These are phyloP conservation scores for Syncephalis fuscata DNA, from an alignment of 371 early-diverging fungal species.

Conservation along the genomic window DNA sequence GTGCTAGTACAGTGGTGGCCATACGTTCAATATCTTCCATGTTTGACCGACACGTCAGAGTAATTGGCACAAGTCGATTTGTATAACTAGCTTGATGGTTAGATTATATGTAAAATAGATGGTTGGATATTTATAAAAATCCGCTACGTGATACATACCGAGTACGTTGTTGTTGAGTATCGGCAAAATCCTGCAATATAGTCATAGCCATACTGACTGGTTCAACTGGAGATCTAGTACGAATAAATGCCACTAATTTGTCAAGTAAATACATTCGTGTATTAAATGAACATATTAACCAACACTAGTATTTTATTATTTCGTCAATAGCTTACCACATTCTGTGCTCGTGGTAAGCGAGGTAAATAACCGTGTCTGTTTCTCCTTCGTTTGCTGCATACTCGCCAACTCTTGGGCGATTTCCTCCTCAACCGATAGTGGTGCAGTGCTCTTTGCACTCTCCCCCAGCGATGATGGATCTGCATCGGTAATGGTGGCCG, in stretches of 20 bases:
- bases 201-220: constrained; percentile 37
- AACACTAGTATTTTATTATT: constrained; percentile 1
- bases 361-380: constrained; percentile 11
- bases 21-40: constrained; percentile 31
- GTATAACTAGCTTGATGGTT: constrained; percentile 17
- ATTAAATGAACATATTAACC: too few relatives aligned
- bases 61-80: constrained; percentile 42
- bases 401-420: constrained; percentile 44
- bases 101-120: not conserved
- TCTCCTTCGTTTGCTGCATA: constrained; percentile 23
- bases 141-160: constrained; percentile 19
- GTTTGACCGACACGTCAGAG: constrained; percentile 35
- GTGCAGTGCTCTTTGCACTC: constrained; percentile 10
- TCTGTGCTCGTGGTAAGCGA: constrained; percentile 9
- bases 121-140: not conserved
- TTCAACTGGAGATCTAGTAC: constrained; percentile 25
- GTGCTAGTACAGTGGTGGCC: constrained; percentile 28
- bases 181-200: constrained; percentile 35
- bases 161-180: constrained; percentile 32
- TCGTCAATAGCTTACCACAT: constrained; percentile 15
- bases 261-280: not conserved
- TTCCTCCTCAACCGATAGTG: constrained; percentile 37
- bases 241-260: constrained; percentile 26
- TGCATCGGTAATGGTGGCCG: too few relatives aligned
- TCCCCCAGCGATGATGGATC: not conserved